Conservation (phyloP, 106 monocot species). For the Dioscorea zingiberensis region DNA sequence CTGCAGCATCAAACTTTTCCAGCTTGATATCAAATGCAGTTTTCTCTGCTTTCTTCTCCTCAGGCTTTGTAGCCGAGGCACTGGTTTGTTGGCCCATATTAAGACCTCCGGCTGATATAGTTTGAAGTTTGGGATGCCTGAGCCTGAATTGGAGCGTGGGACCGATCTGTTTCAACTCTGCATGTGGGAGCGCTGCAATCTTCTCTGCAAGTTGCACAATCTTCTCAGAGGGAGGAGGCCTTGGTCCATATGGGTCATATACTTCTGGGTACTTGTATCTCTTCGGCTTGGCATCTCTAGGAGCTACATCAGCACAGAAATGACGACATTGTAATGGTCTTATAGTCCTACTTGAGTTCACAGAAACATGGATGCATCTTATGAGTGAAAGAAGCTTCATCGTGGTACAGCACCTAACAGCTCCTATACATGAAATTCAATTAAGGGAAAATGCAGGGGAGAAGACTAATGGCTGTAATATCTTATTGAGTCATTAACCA, state of each 20-base stretch:
- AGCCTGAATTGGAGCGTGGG: constrained; percentile 50
- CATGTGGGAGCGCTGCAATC: constrained; percentile 56
- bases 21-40: constrained; percentile 87
- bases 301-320: constrained; percentile 19
- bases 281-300: constrained; percentile 42
- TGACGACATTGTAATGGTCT: constrained; percentile 10
- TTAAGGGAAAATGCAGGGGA: too few relatives aligned
- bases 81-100: constrained; percentile 30
- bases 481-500: too few relatives aligned
- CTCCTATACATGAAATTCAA: too few relatives aligned
- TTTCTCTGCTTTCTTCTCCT: constrained; percentile 85
- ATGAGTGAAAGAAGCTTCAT: constrained; percentile 1
- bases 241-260: constrained; percentile 80
- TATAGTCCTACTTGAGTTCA: neutral
- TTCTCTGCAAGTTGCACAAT: constrained; percentile 72
- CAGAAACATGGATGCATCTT: neutral
- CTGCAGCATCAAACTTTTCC: constrained; percentile 83
- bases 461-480: too few relatives aligned
- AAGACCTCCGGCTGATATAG: constrained; percentile 50
- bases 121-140: constrained; percentile 52
- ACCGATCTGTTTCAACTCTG: constrained; percentile 68
- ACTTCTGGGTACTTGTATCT: constrained; percentile 70
- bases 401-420: too few relatives aligned
- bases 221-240: constrained; percentile 73
- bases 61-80: constrained; percentile 23